Percentiles rank a stretch among this genome's conserved stretches.
Evolutionary conservation across 208 protist species (phyloP).

Genomic region (Herpetomonas muscarum): DNA sequence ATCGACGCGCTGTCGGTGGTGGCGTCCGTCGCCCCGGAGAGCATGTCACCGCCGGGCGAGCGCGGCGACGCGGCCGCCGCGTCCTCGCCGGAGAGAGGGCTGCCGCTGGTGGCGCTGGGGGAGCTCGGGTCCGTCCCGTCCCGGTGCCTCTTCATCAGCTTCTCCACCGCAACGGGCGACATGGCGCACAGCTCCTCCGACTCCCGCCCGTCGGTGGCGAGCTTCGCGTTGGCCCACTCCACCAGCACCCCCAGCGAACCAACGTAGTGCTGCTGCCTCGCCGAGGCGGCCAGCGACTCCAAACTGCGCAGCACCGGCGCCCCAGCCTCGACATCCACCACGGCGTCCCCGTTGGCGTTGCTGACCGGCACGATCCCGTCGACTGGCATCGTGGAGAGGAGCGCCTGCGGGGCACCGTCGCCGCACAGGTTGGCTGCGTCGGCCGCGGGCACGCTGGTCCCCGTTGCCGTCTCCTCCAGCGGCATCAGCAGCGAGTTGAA

Average conservation of each 20-base stretch:
- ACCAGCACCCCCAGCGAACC: conserved; percentile 10
- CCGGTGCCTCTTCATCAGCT: neutral
- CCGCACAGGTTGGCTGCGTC: too few relatives aligned
- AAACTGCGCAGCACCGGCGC: neutral
- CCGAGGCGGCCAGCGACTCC: neutral
- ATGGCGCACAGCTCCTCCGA: conserved; percentile 13
- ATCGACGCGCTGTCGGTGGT: too few relatives aligned
- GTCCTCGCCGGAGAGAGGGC: too few relatives aligned
- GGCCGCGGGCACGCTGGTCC: too few relatives aligned
- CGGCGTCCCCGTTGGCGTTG: too few relatives aligned
- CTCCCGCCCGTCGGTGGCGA: conserved; percentile 5
- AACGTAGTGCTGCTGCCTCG: conserved; percentile 5
- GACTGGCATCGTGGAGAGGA: neutral
- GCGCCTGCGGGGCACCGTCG: neutral
- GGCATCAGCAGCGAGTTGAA: conserved; percentile 50
- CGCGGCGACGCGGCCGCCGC: too few relatives aligned
- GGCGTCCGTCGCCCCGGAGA: too few relatives aligned
- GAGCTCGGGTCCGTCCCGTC: too few relatives aligned
- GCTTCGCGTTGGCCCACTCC: conserved; percentile 12
- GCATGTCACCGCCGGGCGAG: too few relatives aligned
- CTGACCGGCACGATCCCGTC: neutral
- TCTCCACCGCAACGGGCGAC: neutral
- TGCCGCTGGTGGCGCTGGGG: too few relatives aligned
- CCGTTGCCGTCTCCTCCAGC: conserved; percentile 1
- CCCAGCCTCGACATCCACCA: neutral